Evolutionary conservation across 176 grass and related monocot genomes (phyloP), one percentile per base, ranked within the genome.

Genomic region (Oryza coarctata): DNA sequence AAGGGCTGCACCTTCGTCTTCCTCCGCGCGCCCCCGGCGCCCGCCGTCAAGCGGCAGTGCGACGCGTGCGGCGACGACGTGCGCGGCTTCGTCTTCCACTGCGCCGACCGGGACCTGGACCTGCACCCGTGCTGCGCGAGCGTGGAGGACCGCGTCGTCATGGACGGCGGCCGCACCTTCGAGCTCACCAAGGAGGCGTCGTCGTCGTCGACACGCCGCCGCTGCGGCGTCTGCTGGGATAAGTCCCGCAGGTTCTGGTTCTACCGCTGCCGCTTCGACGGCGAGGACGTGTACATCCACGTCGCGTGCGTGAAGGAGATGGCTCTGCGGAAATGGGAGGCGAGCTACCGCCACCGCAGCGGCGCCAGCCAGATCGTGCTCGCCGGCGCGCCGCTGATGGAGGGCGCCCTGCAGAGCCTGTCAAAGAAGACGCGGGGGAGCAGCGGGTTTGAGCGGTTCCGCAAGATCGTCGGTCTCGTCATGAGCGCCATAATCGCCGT

Each of bases 101-200:
- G 72, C 44, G 1, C 11, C 15, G 12, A 13, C 0, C 55, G 14
- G 5, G 7, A 43, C 25, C 72, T 60, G 1, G 3, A 41, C 34
- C 72, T 84, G 4, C 82, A 84, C 82, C 82, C 82, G 9, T 69
- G 63, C 63, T 84, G 82, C 63, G 82, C 73, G 0, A 52, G 49
- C 0, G 17, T 84, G 1, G 23, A 26, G 9, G 33, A 34, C 0
- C 27, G 62, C 28, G 14, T 65, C 25, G 6, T 31, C 29, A 2
- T 5, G 7, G 25, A 7, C 1, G 69, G 1, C 10, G 12, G 43
- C 23, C 23, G 25, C 69, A 1, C 2, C 1, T 45, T 71, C 39
- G 25, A 71, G 69, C 69, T 71, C 39, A 12, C n/a, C 39, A 27
- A 9, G 23, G 2, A 27, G 23, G 12, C 23, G 68, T 27, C 39